Percentiles rank a stretch among this genome's conserved stretches.
Conservation (phyloP, 139 green algal species). For the Trebouxia sp. region DNA sequence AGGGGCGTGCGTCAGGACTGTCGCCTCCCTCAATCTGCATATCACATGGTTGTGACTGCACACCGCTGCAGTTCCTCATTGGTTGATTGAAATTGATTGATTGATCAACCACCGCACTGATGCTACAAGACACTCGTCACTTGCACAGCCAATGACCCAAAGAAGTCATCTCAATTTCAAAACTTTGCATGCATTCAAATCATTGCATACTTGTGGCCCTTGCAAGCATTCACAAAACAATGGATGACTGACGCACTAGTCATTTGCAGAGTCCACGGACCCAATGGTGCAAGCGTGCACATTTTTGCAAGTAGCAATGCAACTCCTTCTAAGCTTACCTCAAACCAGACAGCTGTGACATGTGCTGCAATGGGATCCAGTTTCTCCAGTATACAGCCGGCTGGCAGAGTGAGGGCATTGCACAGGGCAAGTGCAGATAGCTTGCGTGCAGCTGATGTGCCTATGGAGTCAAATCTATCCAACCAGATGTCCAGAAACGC, state of each 20-base stretch:
- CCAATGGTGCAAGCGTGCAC: background rate
- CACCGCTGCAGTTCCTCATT: background rate
- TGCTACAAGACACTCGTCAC: too few relatives aligned
- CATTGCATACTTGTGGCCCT: background rate
- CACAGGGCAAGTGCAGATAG: conserved; percentile 76
- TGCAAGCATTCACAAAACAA: background rate
- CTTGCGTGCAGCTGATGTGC: conserved; percentile 54
- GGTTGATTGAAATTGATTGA: too few relatives aligned
- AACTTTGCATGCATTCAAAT: background rate
- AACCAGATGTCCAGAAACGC: conserved; percentile 66
- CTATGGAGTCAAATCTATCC: conserved; percentile 45
- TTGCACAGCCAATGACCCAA: too few relatives aligned
- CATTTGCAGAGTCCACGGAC: too few relatives aligned
- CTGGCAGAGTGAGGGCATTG: conserved; percentile 56
- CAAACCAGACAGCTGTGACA: conserved; percentile 60
- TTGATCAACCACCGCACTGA: too few relatives aligned
- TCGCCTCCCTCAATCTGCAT: background rate
- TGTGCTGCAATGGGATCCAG: conserved; percentile 42
- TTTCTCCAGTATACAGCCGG: conserved; percentile 42
- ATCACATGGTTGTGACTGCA: background rate
- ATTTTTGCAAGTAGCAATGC: background rate
- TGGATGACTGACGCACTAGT: background rate
- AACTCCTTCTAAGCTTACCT: conserved; percentile 37
- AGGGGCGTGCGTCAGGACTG: background rate
- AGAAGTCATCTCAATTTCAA: background rate